Base-by-base conservation (phyloP, 306 rosid genomes). In the Herpetospermum pedunculosum region DNA sequence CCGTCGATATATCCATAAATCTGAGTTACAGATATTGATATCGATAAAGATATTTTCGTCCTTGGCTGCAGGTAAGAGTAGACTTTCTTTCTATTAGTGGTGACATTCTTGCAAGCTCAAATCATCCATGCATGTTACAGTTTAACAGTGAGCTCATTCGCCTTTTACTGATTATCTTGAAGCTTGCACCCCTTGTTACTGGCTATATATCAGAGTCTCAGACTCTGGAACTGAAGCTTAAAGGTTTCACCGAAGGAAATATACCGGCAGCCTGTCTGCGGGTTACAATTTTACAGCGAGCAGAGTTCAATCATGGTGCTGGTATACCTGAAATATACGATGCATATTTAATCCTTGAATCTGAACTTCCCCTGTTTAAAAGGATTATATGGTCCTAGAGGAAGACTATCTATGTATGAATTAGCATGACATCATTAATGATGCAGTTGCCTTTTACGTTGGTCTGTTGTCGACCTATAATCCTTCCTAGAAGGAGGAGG, bases 291-390 rank as follows among this genome's bases (percentile, higher is more conserved):
- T 89, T 85, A 77, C 96, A 85, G 73, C 86, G 93, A 53, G 93
- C 96, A 44, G 92, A 83, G 76, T 84, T 79, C 79, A 82, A 10
- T 6, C 82, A 85, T 77, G 93, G 96, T 50, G 96, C 93, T 41
- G 98, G 98, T 57, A 88, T 90, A 77, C 98, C 97, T 29, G 87
- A 90, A 78, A 81, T 92, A 80, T 90, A 92, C 9, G 91, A 88
- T 72, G 87, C 96, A 74, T 81, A 78, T 25, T 37, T 88, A 43
- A 72, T 81, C 72, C 77, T 93, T 55, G 85, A 85, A 49, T 90
- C 92, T 0, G 77, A 88, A 75, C 92, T 85, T 80, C 92, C 97
- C 41, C 70, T 87, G 15, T 77, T 87, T 26, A 86, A 73, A 81
- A 81, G 85, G 85, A 63, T 90, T 41, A 37, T 91, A 38, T 92